Evolutionary conservation across 306 rosid species (phyloP), one percentile per base, ranked within the genome.

Genomic region (Vigna nakashimae): DNA sequence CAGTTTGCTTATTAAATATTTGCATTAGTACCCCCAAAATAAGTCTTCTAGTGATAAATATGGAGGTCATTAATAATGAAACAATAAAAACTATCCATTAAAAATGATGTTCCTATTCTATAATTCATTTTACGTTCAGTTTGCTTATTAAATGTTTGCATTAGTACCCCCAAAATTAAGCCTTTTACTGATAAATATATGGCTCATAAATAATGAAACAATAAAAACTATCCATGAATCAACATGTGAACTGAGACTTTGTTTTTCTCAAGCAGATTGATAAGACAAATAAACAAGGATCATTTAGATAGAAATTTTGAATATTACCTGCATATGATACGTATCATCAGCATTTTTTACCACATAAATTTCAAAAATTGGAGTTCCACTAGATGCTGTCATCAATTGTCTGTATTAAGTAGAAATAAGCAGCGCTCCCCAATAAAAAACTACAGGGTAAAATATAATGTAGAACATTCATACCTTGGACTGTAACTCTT

Each of bases 401-500:
- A 91, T 86, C 94, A 96, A 85, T 77, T 96, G 97, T 59, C 99
- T 96, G 97, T 74, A 86, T 65, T 22, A 85, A 81, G 71, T 76
- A 83, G 53, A 38, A 73, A 78, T 83, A 70, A 88, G 73, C 36
- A 78, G 69, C 28, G 40, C 52, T 55, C 13, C 69, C 53, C 60
- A 71, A 53, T 56, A 17, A 51, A 71, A 49, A 16, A 63, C 58
- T 16, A 10, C 78, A 73, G 4, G 70, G 69, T 58, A 79, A 77
- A 52, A 46, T 57, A 46, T 56, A 73, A 66, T 71, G 20, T 76
- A 79, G 77, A 82, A 75, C 16, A 69, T 79, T 40, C 82, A 74
- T 88, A 88, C 99, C 96, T 91, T 36, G 98, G 95, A 83, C 95
- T 91, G 86, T 88, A 93, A 85, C 90, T 89, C 82, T 78, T 89